These are phyloP conservation scores for Puccinia triticina DNA, from an alignment of 1,284 basidiomycete species.

Conservation along the genomic window DNA sequence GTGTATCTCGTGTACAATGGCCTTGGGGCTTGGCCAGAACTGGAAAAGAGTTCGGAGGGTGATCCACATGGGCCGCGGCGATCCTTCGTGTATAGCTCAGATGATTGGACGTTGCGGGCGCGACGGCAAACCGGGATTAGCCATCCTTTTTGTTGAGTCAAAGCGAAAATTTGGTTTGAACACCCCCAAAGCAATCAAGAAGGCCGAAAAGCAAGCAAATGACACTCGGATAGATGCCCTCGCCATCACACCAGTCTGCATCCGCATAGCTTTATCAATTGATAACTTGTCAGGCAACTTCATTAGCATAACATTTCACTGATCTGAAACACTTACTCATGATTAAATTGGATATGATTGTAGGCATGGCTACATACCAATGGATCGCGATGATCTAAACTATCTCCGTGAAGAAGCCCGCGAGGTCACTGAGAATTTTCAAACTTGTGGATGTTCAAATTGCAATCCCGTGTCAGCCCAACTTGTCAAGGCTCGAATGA, in stretches of 20 bases:
- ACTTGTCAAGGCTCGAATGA: background rate
- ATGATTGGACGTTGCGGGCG: conserved; percentile 25
- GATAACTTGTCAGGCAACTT: background rate
- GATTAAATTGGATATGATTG: too few species aligned
- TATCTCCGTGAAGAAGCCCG: background rate
- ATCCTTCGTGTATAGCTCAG: background rate
- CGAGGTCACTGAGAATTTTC: background rate
- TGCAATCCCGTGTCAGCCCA: background rate
- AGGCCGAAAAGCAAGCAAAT: background rate
- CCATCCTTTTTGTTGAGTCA: background rate
- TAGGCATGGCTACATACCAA: conserved; percentile 13
- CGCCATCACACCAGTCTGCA: conserved; percentile 9
- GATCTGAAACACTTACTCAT: too few species aligned
- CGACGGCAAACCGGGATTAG: background rate
- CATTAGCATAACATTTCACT: too few species aligned
- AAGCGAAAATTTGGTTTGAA: background rate
- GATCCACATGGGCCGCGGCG: background rate
- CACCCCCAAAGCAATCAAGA: background rate
- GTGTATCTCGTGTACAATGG: background rate
- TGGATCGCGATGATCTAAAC: background rate
- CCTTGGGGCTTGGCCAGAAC: background rate
- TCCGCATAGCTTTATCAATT: background rate
- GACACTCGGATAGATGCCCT: background rate
- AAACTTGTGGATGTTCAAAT: background rate
- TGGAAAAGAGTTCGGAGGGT: background rate